These are phyloP conservation scores for Parietichytrium sp. DNA, from an alignment of 108 stramenopile genomes.

Conservation along the genomic window DNA sequence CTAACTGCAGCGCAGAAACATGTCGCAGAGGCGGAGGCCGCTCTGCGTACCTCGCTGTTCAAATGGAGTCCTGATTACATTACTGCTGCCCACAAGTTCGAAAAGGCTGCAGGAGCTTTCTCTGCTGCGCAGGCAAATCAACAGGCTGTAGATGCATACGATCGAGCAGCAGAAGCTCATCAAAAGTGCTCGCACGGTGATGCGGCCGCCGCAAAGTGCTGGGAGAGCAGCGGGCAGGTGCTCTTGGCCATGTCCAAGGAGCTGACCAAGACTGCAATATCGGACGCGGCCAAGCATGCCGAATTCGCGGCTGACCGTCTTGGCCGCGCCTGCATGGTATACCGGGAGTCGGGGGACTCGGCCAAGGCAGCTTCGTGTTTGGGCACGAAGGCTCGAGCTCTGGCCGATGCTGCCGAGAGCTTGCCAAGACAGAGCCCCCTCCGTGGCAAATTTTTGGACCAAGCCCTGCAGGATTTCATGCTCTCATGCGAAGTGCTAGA, in stretches of 20 bases:
- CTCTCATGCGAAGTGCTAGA: conserved; percentile 20
- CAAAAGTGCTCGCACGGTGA: background rate
- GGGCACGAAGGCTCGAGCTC: background rate
- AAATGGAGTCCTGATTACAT: conserved; percentile 33
- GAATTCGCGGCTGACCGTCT: background rate
- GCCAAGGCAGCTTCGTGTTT: background rate
- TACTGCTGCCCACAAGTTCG: conserved; percentile 12
- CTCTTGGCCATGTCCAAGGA: background rate
- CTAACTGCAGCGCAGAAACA: conserved; percentile 17
- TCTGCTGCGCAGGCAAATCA: background rate
- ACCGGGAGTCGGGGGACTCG: background rate
- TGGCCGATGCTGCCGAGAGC: background rate
- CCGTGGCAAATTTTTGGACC: background rate
- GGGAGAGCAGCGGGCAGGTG: background rate
- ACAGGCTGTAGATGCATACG: background rate
- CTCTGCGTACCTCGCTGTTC: conserved; percentile 30
- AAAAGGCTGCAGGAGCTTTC: background rate
- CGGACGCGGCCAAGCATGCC: background rate
- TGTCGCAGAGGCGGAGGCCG: background rate
- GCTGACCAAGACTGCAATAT: background rate
- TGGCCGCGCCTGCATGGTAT: conserved; percentile 6
- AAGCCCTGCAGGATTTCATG: background rate
- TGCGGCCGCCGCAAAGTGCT: conserved; percentile 4
- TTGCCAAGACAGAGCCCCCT: background rate
- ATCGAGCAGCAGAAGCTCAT: conserved; percentile 25